These are phyloP conservation scores for Colletotrichum coccodes DNA, from an alignment of 2,329 filamentous ascomycete species.

Conservation along the genomic window DNA sequence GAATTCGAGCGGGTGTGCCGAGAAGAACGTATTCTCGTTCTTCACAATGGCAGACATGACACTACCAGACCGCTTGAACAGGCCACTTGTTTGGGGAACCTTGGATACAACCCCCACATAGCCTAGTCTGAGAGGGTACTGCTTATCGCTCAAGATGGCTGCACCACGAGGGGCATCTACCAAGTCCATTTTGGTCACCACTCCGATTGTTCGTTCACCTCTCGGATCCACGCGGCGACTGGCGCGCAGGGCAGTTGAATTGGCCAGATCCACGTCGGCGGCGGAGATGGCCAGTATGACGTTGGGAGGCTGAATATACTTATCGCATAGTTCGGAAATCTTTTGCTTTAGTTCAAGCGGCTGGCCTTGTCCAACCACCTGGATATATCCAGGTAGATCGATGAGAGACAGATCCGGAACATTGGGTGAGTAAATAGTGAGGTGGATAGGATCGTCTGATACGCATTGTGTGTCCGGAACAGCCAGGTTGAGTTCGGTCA, in stretches of 20 bases:
- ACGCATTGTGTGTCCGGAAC: constrained; percentile 93
- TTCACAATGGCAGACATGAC: constrained; percentile 84
- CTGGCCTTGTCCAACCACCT: constrained; percentile 91
- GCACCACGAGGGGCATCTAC: constrained; percentile 85
- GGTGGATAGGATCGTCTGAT: constrained; percentile 94
- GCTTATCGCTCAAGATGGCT: constrained; percentile 84
- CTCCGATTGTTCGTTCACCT: constrained; percentile 95
- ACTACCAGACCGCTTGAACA: constrained; percentile 87
- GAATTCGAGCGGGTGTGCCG: constrained; percentile 82
- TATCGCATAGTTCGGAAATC: constrained; percentile 95
- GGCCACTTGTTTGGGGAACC: constrained; percentile 73
- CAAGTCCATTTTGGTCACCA: constrained; percentile 99
- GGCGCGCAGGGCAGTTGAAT: constrained; percentile 90
- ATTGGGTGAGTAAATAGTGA: constrained; percentile 94
- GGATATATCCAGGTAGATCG: constrained; percentile 96
- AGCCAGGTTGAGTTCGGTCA: constrained; percentile 94
- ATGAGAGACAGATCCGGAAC: constrained; percentile 96
- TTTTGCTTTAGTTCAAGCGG: constrained; percentile 93
- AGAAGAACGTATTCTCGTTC: constrained; percentile 91
- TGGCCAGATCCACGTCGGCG: constrained; percentile 95
- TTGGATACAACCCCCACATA: constrained; percentile 96
- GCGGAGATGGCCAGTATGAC: constrained; percentile 97
- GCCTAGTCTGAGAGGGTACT: constrained; percentile 93
- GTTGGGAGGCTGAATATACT: constrained; percentile 96
- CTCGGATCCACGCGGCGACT: constrained; percentile 92